These are phyloP conservation scores for Santalum album DNA, from an alignment of 164 flowering plant genomes.

Conservation along the genomic window DNA sequence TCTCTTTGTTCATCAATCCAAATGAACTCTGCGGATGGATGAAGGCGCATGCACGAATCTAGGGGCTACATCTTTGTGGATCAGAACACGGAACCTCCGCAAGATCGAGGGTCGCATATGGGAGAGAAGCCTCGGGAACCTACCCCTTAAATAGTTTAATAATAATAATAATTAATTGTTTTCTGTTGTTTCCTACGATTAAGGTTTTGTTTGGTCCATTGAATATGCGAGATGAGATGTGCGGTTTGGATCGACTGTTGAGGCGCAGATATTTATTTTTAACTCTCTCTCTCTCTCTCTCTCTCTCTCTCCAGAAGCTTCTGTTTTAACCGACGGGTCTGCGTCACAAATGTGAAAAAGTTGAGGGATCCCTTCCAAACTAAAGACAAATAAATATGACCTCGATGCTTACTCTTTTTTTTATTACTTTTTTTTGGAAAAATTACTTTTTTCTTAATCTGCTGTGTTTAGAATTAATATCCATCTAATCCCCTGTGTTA, in stretches of 20 bases:
- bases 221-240: conserved; percentile 4
- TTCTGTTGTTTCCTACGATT: not conserved
- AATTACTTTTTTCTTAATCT: no score
- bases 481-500: no score
- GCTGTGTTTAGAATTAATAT: no score
- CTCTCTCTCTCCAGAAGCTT: conserved; percentile 28
- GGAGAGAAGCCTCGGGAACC: conserved; percentile 21
- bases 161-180: no score
- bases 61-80: conserved; percentile 10
- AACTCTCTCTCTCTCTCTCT: conserved; percentile 19
- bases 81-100: conserved; percentile 14
- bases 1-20: no score
- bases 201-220: not conserved
- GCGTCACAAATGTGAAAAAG: no score
- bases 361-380: no score
- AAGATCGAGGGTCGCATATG: not conserved
- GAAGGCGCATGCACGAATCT: not conserved
- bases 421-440: no score
- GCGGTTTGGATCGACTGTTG: conserved; percentile 8
- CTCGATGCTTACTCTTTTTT: no score
- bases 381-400: no score
- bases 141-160: conserved; percentile 1
- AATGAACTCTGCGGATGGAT: not conserved
- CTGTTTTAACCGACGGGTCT: no score
- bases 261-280: conserved; percentile 13